Evolutionary conservation across 192 early-diverging fungal species (phyloP).

Genomic region (Linnemannia schmuckeri): DNA sequence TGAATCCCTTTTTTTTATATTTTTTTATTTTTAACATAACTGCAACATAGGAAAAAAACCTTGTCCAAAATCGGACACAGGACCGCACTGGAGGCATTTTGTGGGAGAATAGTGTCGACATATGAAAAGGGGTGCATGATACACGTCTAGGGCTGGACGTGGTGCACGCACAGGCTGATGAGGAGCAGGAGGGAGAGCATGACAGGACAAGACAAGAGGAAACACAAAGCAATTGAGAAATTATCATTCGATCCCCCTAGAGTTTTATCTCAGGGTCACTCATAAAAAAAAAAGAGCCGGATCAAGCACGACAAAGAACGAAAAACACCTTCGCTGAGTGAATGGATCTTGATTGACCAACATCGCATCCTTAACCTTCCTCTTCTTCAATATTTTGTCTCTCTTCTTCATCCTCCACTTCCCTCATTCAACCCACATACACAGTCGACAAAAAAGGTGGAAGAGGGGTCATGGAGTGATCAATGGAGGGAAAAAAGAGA

Average conservation of each 20-base stretch:
- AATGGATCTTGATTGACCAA: not conserved
- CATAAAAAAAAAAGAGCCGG: not conserved
- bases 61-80: conserved; percentile 29
- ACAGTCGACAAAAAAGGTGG: not conserved
- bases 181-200: not conserved
- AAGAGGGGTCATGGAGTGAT: not conserved
- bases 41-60: conserved; percentile 23
- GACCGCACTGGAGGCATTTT: conserved; percentile 13
- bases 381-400: not conserved
- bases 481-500: not conserved
- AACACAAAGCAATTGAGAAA: not conserved
- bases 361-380: not conserved
- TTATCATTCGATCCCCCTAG: not conserved
- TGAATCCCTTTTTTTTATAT: conserved; percentile 14
- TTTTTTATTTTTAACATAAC: conserved; percentile 6
- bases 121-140: conserved; percentile 3
- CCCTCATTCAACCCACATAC: not conserved
- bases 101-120: not conserved
- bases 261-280: not conserved
- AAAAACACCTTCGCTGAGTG: not conserved
- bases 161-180: not conserved
- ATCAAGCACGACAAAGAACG: not conserved
- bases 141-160: not conserved
- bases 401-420: not conserved
- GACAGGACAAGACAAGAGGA: not conserved